Conservation (phyloP, 2,329 filamentous ascomycete genomes). For the Monosporascus sp. region DNA sequence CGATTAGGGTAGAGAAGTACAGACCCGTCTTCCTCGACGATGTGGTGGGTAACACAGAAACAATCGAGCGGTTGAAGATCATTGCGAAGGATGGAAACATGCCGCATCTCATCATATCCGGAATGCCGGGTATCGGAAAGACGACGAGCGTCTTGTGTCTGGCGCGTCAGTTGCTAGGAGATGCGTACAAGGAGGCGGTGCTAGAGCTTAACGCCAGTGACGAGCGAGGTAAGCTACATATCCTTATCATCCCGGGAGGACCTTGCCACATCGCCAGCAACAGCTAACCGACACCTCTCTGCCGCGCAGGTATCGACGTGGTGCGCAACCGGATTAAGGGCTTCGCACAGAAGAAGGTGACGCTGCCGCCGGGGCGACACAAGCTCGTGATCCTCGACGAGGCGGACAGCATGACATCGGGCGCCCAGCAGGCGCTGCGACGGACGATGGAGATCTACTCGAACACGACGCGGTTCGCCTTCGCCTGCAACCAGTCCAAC, state of each 20-base stretch:
- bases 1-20: conserved; percentile 91
- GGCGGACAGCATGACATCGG: conserved; percentile 96
- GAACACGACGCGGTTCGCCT: conserved; percentile 91
- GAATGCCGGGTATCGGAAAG: conserved; percentile 98
- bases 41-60: conserved; percentile 96
- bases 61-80: conserved; percentile 93
- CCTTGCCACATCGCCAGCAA: not conserved
- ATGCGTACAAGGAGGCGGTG: conserved; percentile 95
- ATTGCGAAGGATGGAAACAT: conserved; percentile 99
- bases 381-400: conserved; percentile 98
- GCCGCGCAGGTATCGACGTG: conserved; percentile 74
- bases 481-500: conserved; percentile 97
- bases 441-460: conserved; percentile 99
- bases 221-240: conserved; percentile 64
- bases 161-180: conserved; percentile 83
- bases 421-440: conserved; percentile 89
- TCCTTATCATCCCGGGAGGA: too few species aligned
- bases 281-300: not conserved
- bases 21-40: conserved; percentile 91
- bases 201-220: conserved; percentile 95
- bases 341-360: conserved; percentile 98
- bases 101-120: conserved; percentile 99
- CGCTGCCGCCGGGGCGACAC: conserved; percentile 80
- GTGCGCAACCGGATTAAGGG: conserved; percentile 97
- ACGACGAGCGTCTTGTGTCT: conserved; percentile 93